Conservation (phyloP, 352 stramenopile species). For the Elongisporangium undulatum region DNA sequence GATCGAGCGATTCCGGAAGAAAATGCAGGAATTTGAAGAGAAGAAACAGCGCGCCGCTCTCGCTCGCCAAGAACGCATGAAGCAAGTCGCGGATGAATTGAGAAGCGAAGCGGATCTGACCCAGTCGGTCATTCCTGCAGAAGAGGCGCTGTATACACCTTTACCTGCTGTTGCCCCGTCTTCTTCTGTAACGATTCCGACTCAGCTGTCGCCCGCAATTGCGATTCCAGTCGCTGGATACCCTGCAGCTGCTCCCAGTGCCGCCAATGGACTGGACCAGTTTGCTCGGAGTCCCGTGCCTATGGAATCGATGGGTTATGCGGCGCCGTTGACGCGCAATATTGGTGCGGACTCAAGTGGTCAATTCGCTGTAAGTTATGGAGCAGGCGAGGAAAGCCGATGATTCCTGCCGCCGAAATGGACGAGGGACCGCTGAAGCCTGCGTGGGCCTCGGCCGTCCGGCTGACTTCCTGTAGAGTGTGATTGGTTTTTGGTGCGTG, state of each 20-base stretch:
- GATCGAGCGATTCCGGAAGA: conserved; percentile 75
- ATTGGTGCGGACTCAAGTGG: neutral
- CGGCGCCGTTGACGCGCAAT: neutral
- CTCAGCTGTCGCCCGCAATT: neutral
- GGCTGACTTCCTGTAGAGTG: neutral
- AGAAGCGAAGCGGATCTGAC: neutral
- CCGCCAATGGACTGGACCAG: neutral
- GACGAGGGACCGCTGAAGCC: neutral
- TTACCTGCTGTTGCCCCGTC: neutral
- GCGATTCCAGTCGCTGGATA: neutral
- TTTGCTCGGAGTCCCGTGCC: neutral
- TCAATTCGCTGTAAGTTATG: neutral
- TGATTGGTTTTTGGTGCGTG: conserved; percentile 1
- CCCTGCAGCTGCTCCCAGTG: neutral
- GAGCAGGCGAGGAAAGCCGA: neutral
- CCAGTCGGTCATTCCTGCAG: neutral
- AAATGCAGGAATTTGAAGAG: conserved; percentile 68
- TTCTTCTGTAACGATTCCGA: neutral
- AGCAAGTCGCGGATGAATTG: neutral
- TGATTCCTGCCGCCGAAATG: neutral
- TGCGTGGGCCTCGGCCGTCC: neutral
- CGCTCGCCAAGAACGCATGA: conserved; percentile 21
- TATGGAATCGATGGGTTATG: neutral
- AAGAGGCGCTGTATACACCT: neutral
- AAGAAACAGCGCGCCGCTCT: conserved; percentile 74